These are phyloP conservation scores for Cytospora mali DNA, from an alignment of 2,329 filamentous ascomycete species.

Conservation along the genomic window DNA sequence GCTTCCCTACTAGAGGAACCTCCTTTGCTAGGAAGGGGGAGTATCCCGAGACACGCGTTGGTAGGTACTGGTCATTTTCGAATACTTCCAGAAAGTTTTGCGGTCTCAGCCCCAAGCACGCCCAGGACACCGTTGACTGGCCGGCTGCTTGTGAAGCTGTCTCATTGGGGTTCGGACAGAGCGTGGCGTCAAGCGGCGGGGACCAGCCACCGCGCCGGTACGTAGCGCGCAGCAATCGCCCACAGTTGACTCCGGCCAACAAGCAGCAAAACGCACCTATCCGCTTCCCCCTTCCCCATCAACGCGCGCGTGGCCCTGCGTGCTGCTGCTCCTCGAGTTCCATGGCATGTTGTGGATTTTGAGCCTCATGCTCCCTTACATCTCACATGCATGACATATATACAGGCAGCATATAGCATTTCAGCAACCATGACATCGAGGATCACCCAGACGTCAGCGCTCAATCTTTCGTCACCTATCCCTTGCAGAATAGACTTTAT, in stretches of 20 bases:
- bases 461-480: background rate
- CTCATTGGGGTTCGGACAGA: background rate
- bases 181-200: constrained; percentile 7
- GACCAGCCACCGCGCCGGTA: constrained; percentile 8
- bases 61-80: background rate
- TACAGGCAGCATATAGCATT: constrained; percentile 26
- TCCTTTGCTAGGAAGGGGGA: background rate
- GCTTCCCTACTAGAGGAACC: background rate
- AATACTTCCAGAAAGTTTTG: background rate
- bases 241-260: background rate
- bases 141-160: background rate
- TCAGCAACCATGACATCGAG: constrained; percentile 12
- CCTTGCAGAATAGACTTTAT: background rate
- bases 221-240: background rate
- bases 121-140: background rate
- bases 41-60: background rate
- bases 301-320: constrained; percentile 14
- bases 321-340: constrained; percentile 29
- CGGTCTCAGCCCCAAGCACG: background rate
- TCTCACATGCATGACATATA: constrained; percentile 38
- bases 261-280: constrained; percentile 14
- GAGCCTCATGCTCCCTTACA: constrained; percentile 37
- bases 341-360: constrained; percentile 34
- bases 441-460: background rate
- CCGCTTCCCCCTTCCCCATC: constrained; percentile 9